phyloP scores from a whole-genome alignment of 2,329 filamentous ascomycete genomes.

The Leptodontidium sp. region DNA sequence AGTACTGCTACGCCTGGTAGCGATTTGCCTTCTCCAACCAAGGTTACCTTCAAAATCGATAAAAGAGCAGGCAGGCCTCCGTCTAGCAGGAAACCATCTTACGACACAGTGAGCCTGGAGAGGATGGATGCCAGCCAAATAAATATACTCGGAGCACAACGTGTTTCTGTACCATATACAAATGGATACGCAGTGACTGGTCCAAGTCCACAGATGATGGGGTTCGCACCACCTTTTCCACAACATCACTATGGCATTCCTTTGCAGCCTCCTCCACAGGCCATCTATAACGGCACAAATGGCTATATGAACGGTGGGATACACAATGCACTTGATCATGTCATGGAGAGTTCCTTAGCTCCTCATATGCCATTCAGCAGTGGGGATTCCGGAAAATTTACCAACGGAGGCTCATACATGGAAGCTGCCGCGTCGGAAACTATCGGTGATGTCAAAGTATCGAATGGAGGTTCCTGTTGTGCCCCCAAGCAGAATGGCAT shows the following conservation, averaged over 20 bases:
- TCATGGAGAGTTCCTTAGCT: constrained; percentile 39
- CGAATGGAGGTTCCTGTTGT: constrained; percentile 36
- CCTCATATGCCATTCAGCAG: constrained; percentile 33
- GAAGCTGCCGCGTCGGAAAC: background rate
- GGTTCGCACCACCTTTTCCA: constrained; percentile 39
- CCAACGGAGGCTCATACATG: constrained; percentile 30
- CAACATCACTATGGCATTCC: constrained; percentile 36
- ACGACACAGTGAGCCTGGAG: constrained; percentile 57
- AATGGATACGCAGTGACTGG: constrained; percentile 38
- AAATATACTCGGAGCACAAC: constrained; percentile 53
- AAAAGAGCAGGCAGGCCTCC: constrained; percentile 38
- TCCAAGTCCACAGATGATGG: constrained; percentile 34
- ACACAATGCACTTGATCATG: constrained; percentile 36
- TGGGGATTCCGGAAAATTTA: constrained; percentile 28
- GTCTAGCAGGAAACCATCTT: constrained; percentile 54
- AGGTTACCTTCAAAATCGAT: constrained; percentile 42
- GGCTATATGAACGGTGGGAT: constrained; percentile 34
- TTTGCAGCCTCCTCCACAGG: constrained; percentile 36
- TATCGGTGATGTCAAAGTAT: background rate
- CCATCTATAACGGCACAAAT: constrained; percentile 32
- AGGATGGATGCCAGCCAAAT: constrained; percentile 62
- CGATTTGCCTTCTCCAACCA: constrained; percentile 51
- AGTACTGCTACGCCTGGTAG: constrained; percentile 45
- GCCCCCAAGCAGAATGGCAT: constrained; percentile 35
- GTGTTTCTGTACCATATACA: constrained; percentile 36